phyloP scores from a whole-genome alignment of 2,329 filamentous ascomycete genomes.

The Pseudogymnoascus sp. region DNA sequence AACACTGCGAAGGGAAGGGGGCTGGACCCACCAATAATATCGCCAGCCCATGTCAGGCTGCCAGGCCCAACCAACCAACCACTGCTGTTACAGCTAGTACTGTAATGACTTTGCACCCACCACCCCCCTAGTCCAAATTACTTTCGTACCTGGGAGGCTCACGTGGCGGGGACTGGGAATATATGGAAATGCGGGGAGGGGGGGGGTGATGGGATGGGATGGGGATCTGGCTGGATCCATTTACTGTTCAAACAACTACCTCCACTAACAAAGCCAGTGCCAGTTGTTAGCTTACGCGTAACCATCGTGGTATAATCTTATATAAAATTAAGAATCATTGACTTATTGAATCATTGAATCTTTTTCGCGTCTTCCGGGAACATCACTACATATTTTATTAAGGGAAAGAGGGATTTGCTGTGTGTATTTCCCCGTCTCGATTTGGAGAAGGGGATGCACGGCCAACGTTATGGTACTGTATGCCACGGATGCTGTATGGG shows the following conservation, averaged over 20 bases:
- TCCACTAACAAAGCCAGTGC: no score
- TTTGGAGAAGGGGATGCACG: not conserved
- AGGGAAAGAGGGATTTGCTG: not conserved
- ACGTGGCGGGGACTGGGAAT: not conserved
- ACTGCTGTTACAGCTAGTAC: no score
- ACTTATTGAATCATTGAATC: no score
- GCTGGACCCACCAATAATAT: not conserved
- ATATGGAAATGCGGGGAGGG: not conserved
- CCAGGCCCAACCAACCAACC: not conserved
- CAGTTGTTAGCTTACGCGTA: no score
- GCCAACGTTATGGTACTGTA: not conserved
- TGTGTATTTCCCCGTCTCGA: no score
- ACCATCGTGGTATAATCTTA: no score
- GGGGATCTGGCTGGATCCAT: not conserved
- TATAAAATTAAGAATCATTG: no score
- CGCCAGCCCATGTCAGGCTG: not conserved
- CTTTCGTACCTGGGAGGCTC: not conserved
- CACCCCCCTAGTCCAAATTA: not conserved
- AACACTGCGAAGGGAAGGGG: not conserved
- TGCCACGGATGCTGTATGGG: not conserved
- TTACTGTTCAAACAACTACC: no score
- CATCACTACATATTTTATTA: no score
- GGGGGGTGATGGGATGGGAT: no score
- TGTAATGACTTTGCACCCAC: not conserved
- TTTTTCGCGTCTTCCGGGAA: no score